A percentile compares a stretch with the other conserved stretches of the same genome.
Conservation (phyloP, 2,329 filamentous ascomycete genomes). For the Aureobasidium namibiae region DNA sequence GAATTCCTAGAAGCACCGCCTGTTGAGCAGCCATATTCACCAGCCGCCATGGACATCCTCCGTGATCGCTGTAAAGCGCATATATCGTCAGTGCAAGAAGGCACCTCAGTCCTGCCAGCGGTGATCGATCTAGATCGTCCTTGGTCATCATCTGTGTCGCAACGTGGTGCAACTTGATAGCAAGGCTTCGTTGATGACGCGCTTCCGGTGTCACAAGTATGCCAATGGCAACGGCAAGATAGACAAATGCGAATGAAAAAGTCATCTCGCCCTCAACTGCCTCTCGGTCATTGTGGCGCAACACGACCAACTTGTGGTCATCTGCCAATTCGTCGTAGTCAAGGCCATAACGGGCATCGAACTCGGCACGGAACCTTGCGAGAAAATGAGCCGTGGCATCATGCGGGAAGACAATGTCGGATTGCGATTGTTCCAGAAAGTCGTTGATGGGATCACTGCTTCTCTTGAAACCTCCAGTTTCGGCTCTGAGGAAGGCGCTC, state of each 20-base stretch:
- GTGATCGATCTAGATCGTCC: not conserved
- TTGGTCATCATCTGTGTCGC: not conserved
- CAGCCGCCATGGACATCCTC: constrained; percentile 3
- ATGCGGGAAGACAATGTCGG: not conserved
- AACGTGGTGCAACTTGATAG: not conserved
- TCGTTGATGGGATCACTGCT: not conserved
- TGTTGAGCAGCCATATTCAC: not conserved
- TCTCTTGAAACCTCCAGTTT: not conserved
- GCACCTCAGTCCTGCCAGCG: not conserved
- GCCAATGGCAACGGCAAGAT: not conserved
- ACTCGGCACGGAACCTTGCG: not conserved
- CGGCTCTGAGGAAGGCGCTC: not conserved
- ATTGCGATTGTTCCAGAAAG: not conserved
- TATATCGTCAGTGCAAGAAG: not conserved
- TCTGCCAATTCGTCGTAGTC: not conserved
- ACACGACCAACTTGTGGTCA: not conserved
- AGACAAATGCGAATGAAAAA: not conserved
- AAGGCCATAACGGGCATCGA: not conserved
- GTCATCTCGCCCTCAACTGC: not conserved
- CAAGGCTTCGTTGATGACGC: not conserved
- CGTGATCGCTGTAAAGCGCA: not conserved
- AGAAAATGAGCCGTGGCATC: constrained; percentile 1
- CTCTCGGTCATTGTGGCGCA: not conserved
- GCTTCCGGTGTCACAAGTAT: not conserved
- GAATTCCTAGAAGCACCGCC: not conserved